These are phyloP conservation scores for Sphenostylis stenocarpa DNA, from an alignment of 306 rosid species.

Conservation along the genomic window DNA sequence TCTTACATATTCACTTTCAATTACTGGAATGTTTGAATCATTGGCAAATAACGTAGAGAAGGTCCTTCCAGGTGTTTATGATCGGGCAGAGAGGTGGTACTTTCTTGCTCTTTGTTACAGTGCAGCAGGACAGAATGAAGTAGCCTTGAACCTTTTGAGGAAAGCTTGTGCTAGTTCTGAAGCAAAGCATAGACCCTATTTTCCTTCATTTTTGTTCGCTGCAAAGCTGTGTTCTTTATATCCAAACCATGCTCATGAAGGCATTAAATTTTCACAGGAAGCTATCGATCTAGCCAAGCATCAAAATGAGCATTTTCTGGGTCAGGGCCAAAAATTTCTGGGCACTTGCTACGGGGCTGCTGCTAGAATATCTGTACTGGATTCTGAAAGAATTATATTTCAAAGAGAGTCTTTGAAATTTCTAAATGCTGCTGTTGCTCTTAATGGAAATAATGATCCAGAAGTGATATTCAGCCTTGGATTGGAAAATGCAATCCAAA, in stretches of 20 bases:
- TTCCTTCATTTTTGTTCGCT: conserved; percentile 69
- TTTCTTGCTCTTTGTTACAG: conserved; percentile 88
- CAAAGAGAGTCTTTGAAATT: conserved; percentile 71
- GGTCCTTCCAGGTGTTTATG: conserved; percentile 68
- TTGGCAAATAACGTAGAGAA: conserved; percentile 77
- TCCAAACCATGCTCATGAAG: conserved; percentile 55
- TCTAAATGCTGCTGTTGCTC: conserved; percentile 48
- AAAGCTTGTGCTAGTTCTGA: conserved; percentile 80
- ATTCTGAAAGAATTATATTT: conserved; percentile 64
- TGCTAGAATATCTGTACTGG: conserved; percentile 72
- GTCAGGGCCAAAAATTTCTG: conserved; percentile 61
- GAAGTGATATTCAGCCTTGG: conserved; percentile 68
- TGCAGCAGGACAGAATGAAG: conserved; percentile 70
- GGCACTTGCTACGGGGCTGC: conserved; percentile 78
- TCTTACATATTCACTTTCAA: conserved; percentile 79
- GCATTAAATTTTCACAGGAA: conserved; percentile 53
- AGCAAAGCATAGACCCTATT: conserved; percentile 54
- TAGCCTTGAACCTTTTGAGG: conserved; percentile 71
- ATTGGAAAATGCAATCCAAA: conserved; percentile 76
- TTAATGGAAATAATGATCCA: conserved; percentile 44
- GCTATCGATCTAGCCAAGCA: conserved; percentile 51
- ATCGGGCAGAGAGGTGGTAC: conserved; percentile 81
- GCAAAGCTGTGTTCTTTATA: conserved; percentile 73
- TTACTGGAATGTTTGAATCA: conserved; percentile 62
- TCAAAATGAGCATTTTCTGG: conserved; percentile 55